These are phyloP conservation scores for Lichtheimia corymbifera DNA, from an alignment of 371 early-diverging fungal genomes.

Conservation along the genomic window DNA sequence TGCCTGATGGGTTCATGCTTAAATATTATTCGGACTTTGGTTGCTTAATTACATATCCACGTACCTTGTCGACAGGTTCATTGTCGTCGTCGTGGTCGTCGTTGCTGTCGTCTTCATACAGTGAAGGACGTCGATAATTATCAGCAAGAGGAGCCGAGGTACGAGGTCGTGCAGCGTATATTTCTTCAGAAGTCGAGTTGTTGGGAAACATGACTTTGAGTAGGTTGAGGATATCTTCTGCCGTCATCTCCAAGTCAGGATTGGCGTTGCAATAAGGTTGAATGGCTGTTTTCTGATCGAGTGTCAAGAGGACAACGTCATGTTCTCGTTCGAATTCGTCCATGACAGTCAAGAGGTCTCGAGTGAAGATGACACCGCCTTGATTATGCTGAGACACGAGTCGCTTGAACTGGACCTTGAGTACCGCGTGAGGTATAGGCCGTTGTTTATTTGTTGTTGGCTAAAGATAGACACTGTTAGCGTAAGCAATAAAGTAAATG, in stretches of 20 bases:
- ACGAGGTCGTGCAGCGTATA: conserved; percentile 13
- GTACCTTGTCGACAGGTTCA: not conserved
- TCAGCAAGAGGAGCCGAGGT: conserved; percentile 19
- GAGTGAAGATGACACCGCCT: conserved; percentile 41
- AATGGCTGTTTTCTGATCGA: conserved; percentile 44
- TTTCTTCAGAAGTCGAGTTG: conserved; percentile 27
- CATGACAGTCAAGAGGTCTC: conserved; percentile 38
- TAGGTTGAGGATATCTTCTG: conserved; percentile 48
- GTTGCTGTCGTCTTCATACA: not conserved
- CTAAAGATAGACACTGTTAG: not conserved
- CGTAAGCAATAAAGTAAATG: not conserved
- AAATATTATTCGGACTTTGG: no score
- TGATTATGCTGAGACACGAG: conserved; percentile 32
- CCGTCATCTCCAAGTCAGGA: conserved; percentile 54
- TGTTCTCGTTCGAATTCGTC: conserved; percentile 41
- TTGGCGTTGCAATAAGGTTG: conserved; percentile 36
- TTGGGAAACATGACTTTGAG: conserved; percentile 42
- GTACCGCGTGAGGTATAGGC: conserved; percentile 41
- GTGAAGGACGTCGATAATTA: conserved; percentile 5
- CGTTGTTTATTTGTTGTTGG: not conserved
- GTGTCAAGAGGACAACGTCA: conserved; percentile 35
- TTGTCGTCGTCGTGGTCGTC: not conserved
- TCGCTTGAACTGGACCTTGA: conserved; percentile 42
- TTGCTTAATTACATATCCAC: no score
- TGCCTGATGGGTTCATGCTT: no score